These are phyloP conservation scores for Corylus americana DNA, from an alignment of 306 rosid genomes.

Conservation along the genomic window DNA sequence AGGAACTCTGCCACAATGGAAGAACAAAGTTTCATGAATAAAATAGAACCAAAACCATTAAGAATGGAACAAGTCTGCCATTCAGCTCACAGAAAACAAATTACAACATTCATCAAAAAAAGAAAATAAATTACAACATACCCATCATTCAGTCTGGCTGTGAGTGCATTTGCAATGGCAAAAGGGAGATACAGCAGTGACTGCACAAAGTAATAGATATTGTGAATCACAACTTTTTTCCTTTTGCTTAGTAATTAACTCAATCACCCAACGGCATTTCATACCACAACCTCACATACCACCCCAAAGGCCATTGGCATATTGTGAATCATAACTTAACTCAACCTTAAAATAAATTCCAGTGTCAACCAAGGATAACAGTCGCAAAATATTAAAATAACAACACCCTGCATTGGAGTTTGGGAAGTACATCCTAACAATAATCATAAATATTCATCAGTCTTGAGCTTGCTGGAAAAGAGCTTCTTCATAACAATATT, in stretches of 20 bases:
- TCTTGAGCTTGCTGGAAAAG: background rate
- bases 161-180: conserved; percentile 86
- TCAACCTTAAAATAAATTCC: background rate
- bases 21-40: conserved; percentile 29
- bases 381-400: background rate
- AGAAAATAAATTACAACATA: conserved; percentile 35
- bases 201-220: conserved; percentile 41
- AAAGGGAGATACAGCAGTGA: conserved; percentile 81
- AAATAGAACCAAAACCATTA: conserved; percentile 14
- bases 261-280: background rate
- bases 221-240: background rate
- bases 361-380: background rate
- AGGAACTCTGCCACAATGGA: conserved; percentile 62
- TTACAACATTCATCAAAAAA: conserved; percentile 26
- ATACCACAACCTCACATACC: background rate
- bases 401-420: background rate
- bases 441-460: background rate
- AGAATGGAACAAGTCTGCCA: conserved; percentile 12
- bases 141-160: conserved; percentile 84
- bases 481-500: background rate
- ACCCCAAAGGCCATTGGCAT: background rate
- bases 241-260: background rate
- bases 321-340: background rate
- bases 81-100: conserved; percentile 15
- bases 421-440: background rate